A percentile compares a stretch with the other conserved stretches of the same genome.
These are phyloP conservation scores for Astrocystis sublimbata DNA, from an alignment of 495 filamentous ascomycete species.

Conservation along the genomic window DNA sequence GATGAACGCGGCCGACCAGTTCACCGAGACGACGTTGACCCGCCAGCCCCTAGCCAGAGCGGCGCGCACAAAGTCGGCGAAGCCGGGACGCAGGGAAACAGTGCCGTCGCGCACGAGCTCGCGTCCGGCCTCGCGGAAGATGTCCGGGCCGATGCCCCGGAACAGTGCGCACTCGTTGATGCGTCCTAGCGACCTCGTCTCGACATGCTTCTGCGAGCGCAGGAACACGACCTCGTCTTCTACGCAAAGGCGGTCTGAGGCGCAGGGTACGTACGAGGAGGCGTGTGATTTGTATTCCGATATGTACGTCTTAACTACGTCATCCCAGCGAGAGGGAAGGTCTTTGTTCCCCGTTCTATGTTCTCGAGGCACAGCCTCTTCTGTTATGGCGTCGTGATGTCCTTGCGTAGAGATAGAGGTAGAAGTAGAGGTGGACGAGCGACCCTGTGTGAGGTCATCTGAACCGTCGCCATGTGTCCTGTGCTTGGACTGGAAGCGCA, in stretches of 20 bases:
- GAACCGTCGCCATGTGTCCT: not conserved
- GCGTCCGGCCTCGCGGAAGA: conserved; percentile 30
- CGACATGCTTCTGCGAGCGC: conserved; percentile 36
- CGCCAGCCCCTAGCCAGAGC: conserved; percentile 25
- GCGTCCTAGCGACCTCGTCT: conserved; percentile 35
- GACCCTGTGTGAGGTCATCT: not conserved
- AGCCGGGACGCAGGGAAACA: conserved; percentile 39
- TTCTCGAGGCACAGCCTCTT: not conserved
- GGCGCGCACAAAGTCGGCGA: conserved; percentile 31
- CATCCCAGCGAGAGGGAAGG: conserved; percentile 33
- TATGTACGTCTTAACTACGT: conserved; percentile 39
- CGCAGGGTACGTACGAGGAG: conserved; percentile 29
- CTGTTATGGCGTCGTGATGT: not conserved
- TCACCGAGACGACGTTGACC: conserved; percentile 45
- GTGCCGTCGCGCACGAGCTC: conserved; percentile 23
- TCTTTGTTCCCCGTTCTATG: conserved; percentile 19
- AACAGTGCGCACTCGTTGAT: conserved; percentile 41
- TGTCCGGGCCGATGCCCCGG: conserved; percentile 20
- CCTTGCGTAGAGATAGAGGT: not conserved
- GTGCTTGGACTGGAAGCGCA: conserved; percentile 20
- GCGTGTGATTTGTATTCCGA: conserved; percentile 36
- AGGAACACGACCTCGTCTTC: conserved; percentile 41
- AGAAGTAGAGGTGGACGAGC: not conserved
- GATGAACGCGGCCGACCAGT: conserved; percentile 49
- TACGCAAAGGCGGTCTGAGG: conserved; percentile 20